Conservation (phyloP, 768 basidiomycete genomes). For the Clitopilus passeckerianus region DNA sequence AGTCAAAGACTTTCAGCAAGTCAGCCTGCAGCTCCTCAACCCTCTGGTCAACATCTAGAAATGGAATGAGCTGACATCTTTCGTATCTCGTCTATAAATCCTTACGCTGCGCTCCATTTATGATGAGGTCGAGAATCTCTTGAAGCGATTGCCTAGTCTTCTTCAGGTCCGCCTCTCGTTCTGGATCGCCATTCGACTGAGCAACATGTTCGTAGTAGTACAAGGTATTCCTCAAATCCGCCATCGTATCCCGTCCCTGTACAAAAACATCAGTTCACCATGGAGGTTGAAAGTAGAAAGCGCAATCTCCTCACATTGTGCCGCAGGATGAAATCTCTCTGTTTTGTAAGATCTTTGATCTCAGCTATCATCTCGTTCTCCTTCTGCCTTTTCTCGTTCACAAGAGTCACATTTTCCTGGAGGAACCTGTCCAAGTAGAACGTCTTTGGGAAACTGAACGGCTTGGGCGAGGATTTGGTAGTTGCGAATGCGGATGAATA, state of each 20-base stretch:
- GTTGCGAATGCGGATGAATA: slow-evolving; percentile 1
- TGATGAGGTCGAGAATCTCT: slow-evolving; percentile 44
- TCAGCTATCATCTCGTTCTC: slow-evolving; percentile 40
- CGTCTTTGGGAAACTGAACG: slow-evolving; percentile 57
- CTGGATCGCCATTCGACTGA: slow-evolving; percentile 36
- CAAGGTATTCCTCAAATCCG: slow-evolving; percentile 55
- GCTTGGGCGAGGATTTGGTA: slow-evolving; percentile 25
- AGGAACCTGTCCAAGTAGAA: slow-evolving; percentile 75
- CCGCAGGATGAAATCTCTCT: slow-evolving; percentile 42
- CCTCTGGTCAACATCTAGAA: slow-evolving; percentile 47
- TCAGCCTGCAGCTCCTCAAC: slow-evolving; percentile 40
- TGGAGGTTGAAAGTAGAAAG: not conserved
- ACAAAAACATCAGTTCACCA: not conserved
- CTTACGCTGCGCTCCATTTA: slow-evolving; percentile 50
- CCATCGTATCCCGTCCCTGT: slow-evolving; percentile 60
- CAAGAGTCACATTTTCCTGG: slow-evolving; percentile 45
- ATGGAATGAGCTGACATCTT: not conserved
- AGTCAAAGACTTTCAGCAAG: slow-evolving; percentile 46
- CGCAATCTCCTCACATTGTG: slow-evolving; percentile 44
- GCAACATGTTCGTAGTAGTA: slow-evolving; percentile 73
- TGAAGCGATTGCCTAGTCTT: slow-evolving; percentile 46
- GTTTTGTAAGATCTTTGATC: slow-evolving; percentile 38
- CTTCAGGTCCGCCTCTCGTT: slow-evolving; percentile 39
- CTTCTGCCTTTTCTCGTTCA: slow-evolving; percentile 27
- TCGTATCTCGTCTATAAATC: not conserved